Percentiles rank a stretch among this genome's conserved stretches.
Conservation (phyloP, 495 filamentous ascomycete genomes). For the Trichoderma gamsii region DNA sequence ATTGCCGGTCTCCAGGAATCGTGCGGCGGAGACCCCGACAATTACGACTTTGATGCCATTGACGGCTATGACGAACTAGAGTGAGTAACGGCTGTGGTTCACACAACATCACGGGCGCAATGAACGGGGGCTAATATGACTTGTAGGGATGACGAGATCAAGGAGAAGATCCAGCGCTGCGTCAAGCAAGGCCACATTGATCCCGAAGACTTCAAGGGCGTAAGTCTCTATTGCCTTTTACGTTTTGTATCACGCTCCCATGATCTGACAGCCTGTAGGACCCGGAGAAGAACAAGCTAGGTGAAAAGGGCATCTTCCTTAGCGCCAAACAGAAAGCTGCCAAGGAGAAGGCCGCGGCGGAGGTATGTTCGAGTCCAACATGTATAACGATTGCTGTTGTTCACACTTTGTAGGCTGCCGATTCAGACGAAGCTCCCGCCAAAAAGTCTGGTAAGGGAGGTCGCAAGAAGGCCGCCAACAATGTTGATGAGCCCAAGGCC, state of each 20-base stretch:
- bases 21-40: constrained; percentile 31
- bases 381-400: constrained; percentile 5
- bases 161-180: constrained; percentile 57
- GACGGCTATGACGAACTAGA: constrained; percentile 71
- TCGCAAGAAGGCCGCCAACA: constrained; percentile 32
- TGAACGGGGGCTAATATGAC: constrained; percentile 5
- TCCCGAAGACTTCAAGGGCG: constrained; percentile 72
- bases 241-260: neutral
- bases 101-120: constrained; percentile 2
- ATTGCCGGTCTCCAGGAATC: constrained; percentile 50
- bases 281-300: constrained; percentile 59
- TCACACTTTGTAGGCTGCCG: constrained; percentile 21
- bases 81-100: constrained; percentile 21
- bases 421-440: constrained; percentile 24
- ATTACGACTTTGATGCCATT: constrained; percentile 40
- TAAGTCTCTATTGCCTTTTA: constrained; percentile 37
- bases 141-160: constrained; percentile 38
- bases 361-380: constrained; percentile 22
- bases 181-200: constrained; percentile 66
- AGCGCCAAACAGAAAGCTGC: constrained; percentile 40
- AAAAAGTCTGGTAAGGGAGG: constrained; percentile 35
- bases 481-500: constrained; percentile 25
- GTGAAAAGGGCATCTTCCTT: constrained; percentile 52
- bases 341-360: constrained; percentile 25
- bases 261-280: constrained; percentile 45